Conservation (phyloP, 768 basidiomycete genomes). For the Porphyrellus cyaneotinctus region DNA sequence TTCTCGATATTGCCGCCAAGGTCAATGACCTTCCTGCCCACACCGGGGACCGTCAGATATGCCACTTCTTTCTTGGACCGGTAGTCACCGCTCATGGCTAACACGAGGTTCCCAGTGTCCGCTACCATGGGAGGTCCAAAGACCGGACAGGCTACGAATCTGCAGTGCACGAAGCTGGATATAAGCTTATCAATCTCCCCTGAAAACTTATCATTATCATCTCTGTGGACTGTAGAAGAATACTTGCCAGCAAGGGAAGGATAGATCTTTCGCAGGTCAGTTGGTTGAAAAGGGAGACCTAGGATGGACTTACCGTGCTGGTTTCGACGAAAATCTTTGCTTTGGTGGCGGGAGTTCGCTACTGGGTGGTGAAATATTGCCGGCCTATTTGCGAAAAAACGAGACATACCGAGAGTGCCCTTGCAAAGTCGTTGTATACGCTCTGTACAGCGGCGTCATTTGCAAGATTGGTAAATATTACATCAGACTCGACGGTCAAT, state of each 20-base stretch:
- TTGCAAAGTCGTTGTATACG: constrained; percentile 58
- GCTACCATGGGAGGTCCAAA: constrained; percentile 71
- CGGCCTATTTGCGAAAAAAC: background rate
- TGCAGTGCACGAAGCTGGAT: constrained; percentile 52
- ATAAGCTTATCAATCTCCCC: constrained; percentile 69
- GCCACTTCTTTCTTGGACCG: constrained; percentile 79
- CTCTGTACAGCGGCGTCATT: constrained; percentile 66
- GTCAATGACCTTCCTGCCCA: constrained; percentile 75
- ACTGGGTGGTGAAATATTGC: constrained; percentile 1
- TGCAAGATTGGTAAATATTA: constrained; percentile 71
- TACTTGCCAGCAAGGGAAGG: constrained; percentile 46
- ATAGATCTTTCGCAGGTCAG: constrained; percentile 43
- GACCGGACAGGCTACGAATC: constrained; percentile 73
- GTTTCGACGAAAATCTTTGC: constrained; percentile 83
- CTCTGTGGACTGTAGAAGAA: background rate
- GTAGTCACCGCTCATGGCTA: constrained; percentile 77
- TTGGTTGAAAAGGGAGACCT: background rate
- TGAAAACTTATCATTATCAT: constrained; percentile 16
- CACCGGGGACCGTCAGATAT: constrained; percentile 72
- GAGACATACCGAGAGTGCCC: constrained; percentile 50
- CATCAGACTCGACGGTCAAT: constrained; percentile 62
- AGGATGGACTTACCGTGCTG: constrained; percentile 57
- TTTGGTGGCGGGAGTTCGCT: constrained; percentile 42
- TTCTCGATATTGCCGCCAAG: constrained; percentile 85
- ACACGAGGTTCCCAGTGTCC: constrained; percentile 58